A percentile compares a stretch with the other conserved stretches of the same genome.
phyloP scores from a whole-genome alignment of 2,329 filamentous ascomycete genomes.

The Neurospora sp. region DNA sequence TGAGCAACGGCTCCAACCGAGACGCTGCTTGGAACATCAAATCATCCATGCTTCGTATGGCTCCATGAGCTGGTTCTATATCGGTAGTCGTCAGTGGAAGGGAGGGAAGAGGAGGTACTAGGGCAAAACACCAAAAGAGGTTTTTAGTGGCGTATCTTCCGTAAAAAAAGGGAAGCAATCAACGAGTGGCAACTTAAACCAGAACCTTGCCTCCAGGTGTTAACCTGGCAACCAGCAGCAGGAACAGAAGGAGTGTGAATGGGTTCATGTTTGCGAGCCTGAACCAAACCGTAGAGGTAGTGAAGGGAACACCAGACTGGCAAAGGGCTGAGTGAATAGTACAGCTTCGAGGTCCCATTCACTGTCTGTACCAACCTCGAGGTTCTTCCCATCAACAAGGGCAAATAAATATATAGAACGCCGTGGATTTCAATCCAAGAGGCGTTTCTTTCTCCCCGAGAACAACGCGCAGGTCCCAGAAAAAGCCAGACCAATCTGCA shows the following conservation, averaged over 20 bases:
- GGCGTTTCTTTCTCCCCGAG: neutral
- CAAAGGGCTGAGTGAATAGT: too few relatives aligned
- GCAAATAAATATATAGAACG: too few relatives aligned
- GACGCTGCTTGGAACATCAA: rapidly evolving
- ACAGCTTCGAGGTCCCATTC: too few relatives aligned
- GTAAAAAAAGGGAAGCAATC: neutral
- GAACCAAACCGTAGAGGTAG: neutral
- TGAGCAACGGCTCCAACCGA: too few relatives aligned
- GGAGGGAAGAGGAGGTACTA: neutral
- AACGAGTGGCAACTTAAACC: rapidly evolving
- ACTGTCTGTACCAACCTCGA: too few relatives aligned
- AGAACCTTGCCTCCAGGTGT: neutral
- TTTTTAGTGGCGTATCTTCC: neutral
- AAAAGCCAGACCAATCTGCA: neutral
- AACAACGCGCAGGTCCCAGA: too few relatives aligned
- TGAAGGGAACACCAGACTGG: too few relatives aligned
- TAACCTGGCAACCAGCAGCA: neutral
- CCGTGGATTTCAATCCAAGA: too few relatives aligned
- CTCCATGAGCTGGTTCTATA: too few relatives aligned
- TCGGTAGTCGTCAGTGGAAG: neutral
- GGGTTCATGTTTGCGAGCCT: neutral
- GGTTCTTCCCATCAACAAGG: too few relatives aligned
- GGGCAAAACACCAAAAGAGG: neutral
- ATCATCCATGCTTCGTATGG: too few relatives aligned
- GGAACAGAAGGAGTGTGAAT: neutral